Evolutionary conservation across 2,329 filamentous ascomycete genomes (phyloP), one percentile per base, ranked within the genome.

Genomic region (Lachnellula subtilissima): DNA sequence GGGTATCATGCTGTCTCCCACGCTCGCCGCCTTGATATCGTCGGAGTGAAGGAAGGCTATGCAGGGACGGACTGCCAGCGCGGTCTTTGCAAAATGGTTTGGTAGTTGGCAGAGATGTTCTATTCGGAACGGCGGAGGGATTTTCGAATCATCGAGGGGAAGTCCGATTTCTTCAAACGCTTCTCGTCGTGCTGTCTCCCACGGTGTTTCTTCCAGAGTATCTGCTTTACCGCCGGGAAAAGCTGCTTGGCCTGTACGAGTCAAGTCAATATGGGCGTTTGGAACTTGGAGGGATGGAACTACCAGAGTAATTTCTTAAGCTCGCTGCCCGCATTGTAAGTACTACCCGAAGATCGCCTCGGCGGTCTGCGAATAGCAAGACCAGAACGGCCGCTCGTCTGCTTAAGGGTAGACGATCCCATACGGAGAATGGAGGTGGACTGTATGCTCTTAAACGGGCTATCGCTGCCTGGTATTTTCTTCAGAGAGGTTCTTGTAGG

Each of bases 111-210:
- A 95, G 45, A 97, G 83, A 67, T 94, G 87, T 73, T 97, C 92
- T 63, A 97, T 86, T 53, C 80, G 79, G 74, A 96, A 97, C 1
- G 89, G 89, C 12, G 77, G 75, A 1, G 90, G 89, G 32, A 96
- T 79, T 57, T 82, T 82, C 55, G 70, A 66, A 67, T 91, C 84
- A 64, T 85, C 79, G 67, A 86, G 78, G 1, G 93, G 89, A 2
- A 97, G 83, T 1, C 93, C 93, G 62, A 97, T 96, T 71, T 97
- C 93, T 71, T 97, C 93, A 71, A 82, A 88, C 1, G 93, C 92
- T 77, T 97, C 93, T 61, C 93, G 84, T 22, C 93, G 84, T 8
- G 93, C 91, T 51, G 92, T 95, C 67, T 92, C 82, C 83, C 82
- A 86, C 9, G 83, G 79, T n/a, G 81, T 82, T 65, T 87, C 83